Conservation (phyloP, 768 basidiomycete species). For the Albatrellus ellisii region DNA sequence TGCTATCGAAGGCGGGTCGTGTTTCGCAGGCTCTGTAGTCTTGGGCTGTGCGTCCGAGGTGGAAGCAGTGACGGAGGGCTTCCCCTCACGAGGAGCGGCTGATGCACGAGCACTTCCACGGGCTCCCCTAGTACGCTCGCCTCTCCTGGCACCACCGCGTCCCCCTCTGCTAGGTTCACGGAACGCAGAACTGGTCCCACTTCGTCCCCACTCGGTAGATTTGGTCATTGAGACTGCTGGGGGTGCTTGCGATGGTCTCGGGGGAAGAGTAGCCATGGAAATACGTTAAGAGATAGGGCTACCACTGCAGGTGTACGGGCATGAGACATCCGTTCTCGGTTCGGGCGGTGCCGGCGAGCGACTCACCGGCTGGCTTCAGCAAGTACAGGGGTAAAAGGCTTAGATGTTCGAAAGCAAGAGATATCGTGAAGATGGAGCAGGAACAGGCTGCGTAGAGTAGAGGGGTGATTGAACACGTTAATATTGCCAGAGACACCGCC, state of each 20-base stretch:
- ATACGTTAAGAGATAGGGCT: background rate
- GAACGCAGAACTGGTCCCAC: conserved; percentile 34
- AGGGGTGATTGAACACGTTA: background rate
- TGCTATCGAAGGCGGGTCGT: conserved; percentile 1
- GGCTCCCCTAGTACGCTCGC: conserved; percentile 16
- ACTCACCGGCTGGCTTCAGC: background rate
- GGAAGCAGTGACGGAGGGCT: conserved; percentile 17
- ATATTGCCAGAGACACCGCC: conserved; percentile 2
- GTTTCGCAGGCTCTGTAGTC: background rate
- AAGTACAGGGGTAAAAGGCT: background rate
- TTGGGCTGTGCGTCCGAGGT: conserved; percentile 1
- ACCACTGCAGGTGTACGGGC: background rate
- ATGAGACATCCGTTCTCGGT: background rate
- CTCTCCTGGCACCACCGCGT: conserved; percentile 12
- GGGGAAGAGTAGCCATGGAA: conserved; percentile 31
- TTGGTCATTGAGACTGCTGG: conserved; percentile 21
- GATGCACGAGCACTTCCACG: conserved; percentile 22
- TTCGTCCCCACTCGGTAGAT: conserved; percentile 30
- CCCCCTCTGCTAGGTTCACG: conserved; percentile 30
- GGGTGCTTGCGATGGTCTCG: conserved; percentile 12
- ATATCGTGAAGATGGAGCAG: conserved; percentile 2
- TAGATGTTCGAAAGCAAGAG: background rate
- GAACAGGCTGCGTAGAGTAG: background rate
- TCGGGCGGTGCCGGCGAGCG: background rate
- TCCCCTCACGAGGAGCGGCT: conserved; percentile 19